Conservation (phyloP, 768 basidiomycete genomes). For the Mycena leptocephala region DNA sequence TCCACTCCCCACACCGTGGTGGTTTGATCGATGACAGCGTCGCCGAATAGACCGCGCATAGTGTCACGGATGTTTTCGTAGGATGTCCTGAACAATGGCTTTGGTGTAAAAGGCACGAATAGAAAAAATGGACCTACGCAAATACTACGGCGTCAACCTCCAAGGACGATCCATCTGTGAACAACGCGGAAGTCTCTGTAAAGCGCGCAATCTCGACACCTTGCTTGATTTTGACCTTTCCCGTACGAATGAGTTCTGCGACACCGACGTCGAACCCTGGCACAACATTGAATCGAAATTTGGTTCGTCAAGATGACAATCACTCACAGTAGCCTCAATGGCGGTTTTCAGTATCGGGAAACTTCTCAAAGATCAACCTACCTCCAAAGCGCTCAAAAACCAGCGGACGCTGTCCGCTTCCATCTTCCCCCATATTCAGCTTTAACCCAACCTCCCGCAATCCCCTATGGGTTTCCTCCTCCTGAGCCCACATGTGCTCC, state of each 20-base stretch:
- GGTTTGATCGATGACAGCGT: slow-evolving; percentile 40
- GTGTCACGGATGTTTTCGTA: slow-evolving; percentile 45
- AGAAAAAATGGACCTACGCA: slow-evolving; percentile 45
- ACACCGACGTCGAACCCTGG: slow-evolving; percentile 63
- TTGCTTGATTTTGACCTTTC: slow-evolving; percentile 73
- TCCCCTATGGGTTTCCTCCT: slow-evolving; percentile 7
- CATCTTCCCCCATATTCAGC: slow-evolving; percentile 13
- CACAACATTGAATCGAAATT: background rate
- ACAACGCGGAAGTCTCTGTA: slow-evolving; percentile 50
- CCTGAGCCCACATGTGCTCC: slow-evolving; percentile 16
- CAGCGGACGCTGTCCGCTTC: slow-evolving; percentile 16
- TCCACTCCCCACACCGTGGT: slow-evolving; percentile 46
- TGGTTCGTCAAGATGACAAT: background rate
- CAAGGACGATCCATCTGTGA: slow-evolving; percentile 56
- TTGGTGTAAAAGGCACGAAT: too few species aligned
- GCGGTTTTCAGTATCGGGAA: background rate
- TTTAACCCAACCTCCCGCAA: slow-evolving; percentile 7
- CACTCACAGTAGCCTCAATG: slow-evolving; percentile 22
- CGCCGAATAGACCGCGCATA: slow-evolving; percentile 43
- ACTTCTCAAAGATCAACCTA: background rate
- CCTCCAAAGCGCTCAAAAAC: slow-evolving; percentile 26
- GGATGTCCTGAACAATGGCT: slow-evolving; percentile 39
- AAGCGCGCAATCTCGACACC: slow-evolving; percentile 61
- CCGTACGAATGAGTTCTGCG: slow-evolving; percentile 64
- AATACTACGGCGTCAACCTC: slow-evolving; percentile 64